Conservation (phyloP, 2,329 filamentous ascomycete genomes). For the Microsporum audouinii region DNA sequence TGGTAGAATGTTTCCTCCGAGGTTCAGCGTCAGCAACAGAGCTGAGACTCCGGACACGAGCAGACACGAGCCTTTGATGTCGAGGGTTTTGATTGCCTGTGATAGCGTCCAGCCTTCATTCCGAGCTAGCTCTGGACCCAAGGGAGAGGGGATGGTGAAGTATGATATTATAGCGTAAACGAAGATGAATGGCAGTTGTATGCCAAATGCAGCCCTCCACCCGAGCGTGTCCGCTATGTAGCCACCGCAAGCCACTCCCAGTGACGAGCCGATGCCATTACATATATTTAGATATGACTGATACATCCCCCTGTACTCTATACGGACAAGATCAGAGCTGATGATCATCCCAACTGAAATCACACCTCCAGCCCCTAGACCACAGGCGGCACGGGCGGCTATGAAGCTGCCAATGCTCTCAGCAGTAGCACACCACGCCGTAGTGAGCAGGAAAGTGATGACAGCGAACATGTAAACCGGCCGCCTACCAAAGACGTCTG, state of each 20-base stretch:
- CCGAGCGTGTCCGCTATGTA: conserved; percentile 31
- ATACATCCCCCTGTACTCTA: conserved; percentile 46
- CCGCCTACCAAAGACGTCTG: conserved; percentile 61
- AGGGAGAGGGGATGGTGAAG: conserved; percentile 32
- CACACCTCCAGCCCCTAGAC: conserved; percentile 60
- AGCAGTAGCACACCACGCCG: conserved; percentile 59
- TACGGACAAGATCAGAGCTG: conserved; percentile 58
- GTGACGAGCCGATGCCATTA: conserved; percentile 28
- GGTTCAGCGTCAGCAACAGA: conserved; percentile 41
- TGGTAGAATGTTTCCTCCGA: conserved; percentile 42
- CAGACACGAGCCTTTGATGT: conserved; percentile 39
- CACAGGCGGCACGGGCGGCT: conserved; percentile 56
- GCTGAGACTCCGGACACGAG: conserved; percentile 38
- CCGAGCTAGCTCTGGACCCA: conserved; percentile 37
- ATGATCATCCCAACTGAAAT: conserved; percentile 53
- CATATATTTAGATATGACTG: conserved; percentile 34
- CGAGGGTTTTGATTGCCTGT: conserved; percentile 39
- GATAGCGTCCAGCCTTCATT: conserved; percentile 30
- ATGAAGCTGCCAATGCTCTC: conserved; percentile 61
- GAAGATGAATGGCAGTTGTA: conserved; percentile 42
- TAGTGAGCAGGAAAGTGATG: conserved; percentile 52
- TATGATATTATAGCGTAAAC: conserved; percentile 15
- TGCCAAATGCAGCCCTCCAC: conserved; percentile 35
- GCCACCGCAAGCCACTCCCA: conserved; percentile 31
- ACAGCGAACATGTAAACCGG: conserved; percentile 54